These are phyloP conservation scores for Brassica hybrid DNA, from an alignment of 441 rosid genomes.

Conservation along the genomic window DNA sequence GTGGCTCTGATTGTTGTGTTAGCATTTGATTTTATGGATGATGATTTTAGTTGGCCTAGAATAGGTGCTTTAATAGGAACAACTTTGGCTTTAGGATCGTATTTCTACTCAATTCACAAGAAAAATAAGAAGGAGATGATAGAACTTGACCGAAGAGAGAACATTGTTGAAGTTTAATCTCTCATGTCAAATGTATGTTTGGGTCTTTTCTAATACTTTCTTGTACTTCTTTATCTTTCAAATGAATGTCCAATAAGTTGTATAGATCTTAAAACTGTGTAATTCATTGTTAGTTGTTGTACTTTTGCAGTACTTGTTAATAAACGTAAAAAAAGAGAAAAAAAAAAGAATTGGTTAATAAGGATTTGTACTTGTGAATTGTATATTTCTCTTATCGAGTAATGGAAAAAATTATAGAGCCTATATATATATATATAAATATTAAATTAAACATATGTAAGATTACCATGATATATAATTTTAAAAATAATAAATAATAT, in stretches of 20 bases:
- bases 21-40: constrained; percentile 39
- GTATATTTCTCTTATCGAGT: not conserved
- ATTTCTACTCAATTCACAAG: constrained; percentile 29
- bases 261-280: not conserved
- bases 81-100: constrained; percentile 37
- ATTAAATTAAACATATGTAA: too few species aligned
- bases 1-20: constrained; percentile 30
- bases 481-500: too few species aligned
- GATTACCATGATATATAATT: too few species aligned
- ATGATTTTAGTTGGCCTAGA: constrained; percentile 30
- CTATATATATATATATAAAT: too few species aligned
- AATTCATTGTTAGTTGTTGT: not conserved
- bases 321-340: not conserved
- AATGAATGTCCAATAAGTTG: not conserved
- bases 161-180: constrained; percentile 28
- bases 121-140: constrained; percentile 30
- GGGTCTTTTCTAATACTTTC: not conserved
- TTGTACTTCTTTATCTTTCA: constrained; percentile 8
- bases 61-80: constrained; percentile 29
- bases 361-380: not conserved
- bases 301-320: not conserved
- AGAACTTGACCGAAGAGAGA: constrained; percentile 32
- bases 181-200: constrained; percentile 5
- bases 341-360: not conserved
- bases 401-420: not conserved